Percentiles rank a stretch among this genome's conserved stretches.
Evolutionary conservation across 768 basidiomycete species (phyloP).

Genomic region (Macrolepiota fuliginosa): DNA sequence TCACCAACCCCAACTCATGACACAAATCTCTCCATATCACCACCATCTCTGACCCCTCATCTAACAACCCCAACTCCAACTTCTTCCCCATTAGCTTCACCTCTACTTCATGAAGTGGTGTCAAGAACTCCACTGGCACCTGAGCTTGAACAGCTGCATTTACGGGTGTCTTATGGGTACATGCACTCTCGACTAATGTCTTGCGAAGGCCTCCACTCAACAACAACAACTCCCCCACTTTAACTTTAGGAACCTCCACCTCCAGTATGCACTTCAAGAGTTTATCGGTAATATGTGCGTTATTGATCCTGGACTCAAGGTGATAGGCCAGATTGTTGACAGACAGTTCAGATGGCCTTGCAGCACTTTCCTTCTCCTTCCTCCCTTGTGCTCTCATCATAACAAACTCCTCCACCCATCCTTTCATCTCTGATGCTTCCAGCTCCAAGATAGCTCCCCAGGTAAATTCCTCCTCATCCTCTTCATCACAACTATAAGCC

Average conservation of each 20-base stretch:
- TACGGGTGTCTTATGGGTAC: constrained; percentile 1
- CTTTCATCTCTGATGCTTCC: neutral
- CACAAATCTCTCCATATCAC: constrained; percentile 19
- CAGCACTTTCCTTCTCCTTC: neutral
- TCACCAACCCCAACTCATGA: constrained; percentile 6
- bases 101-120: neutral
- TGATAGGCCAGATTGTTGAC: constrained; percentile 2
- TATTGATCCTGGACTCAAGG: constrained; percentile 14
- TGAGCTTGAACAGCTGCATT: neutral
- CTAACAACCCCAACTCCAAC: constrained; percentile 13
- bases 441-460: constrained; percentile 4
- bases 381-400: constrained; percentile 2
- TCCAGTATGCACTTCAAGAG: constrained; percentile 7
- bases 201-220: constrained; percentile 17
- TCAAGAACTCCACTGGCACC: constrained; percentile 5
- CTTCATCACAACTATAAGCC: no score
- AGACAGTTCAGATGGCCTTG: neutral
- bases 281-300: neutral
- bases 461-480: constrained; percentile 1
- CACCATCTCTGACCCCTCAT: constrained; percentile 24
- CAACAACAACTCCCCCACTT: constrained; percentile 12
- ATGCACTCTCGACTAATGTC: constrained; percentile 9
- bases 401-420: neutral
- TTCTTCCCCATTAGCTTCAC: neutral
- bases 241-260: constrained; percentile 9